Evolutionary conservation across 1,284 basidiomycete species (phyloP).

Genomic region (Tilletia setariae): DNA sequence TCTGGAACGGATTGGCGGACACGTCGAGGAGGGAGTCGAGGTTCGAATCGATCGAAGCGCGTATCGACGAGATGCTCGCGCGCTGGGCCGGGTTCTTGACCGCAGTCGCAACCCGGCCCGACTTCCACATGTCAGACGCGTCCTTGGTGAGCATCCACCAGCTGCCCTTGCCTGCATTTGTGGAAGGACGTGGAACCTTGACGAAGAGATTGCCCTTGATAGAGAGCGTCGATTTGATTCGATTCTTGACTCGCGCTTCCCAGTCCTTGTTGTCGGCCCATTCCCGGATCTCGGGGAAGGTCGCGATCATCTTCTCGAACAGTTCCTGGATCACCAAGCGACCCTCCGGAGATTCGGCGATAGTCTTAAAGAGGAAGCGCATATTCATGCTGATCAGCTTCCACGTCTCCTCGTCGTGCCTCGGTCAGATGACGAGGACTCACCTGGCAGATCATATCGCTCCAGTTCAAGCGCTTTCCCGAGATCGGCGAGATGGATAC

Average conservation of each 20-base stretch:
- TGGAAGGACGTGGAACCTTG: constrained; percentile 48
- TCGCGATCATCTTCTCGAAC: constrained; percentile 48
- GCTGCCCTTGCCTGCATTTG: constrained; percentile 46
- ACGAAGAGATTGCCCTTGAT: constrained; percentile 52
- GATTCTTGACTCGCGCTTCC: constrained; percentile 51
- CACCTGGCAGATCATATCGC: constrained; percentile 50
- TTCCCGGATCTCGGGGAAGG: constrained; percentile 49
- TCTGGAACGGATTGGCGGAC: no score
- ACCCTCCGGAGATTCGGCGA: constrained; percentile 44
- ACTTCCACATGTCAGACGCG: constrained; percentile 47
- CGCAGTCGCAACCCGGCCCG: constrained; percentile 42
- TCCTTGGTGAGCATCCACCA: constrained; percentile 53
- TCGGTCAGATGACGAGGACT: neutral
- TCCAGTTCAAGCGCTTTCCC: constrained; percentile 50
- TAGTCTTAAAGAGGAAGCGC: constrained; percentile 24
- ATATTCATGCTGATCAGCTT: neutral
- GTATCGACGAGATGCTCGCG: no score
- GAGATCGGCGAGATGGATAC: constrained; percentile 42
- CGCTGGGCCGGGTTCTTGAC: constrained; percentile 26
- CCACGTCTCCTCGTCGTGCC: neutral
- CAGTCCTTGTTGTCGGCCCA: constrained; percentile 52
- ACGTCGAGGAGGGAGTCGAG: no score
- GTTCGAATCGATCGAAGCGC: no score
- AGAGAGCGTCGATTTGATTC: constrained; percentile 53
- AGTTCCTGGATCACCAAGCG: constrained; percentile 50